Base-by-base conservation (phyloP, 441 rosid species). In the Arabidopsis lyrata region DNA sequence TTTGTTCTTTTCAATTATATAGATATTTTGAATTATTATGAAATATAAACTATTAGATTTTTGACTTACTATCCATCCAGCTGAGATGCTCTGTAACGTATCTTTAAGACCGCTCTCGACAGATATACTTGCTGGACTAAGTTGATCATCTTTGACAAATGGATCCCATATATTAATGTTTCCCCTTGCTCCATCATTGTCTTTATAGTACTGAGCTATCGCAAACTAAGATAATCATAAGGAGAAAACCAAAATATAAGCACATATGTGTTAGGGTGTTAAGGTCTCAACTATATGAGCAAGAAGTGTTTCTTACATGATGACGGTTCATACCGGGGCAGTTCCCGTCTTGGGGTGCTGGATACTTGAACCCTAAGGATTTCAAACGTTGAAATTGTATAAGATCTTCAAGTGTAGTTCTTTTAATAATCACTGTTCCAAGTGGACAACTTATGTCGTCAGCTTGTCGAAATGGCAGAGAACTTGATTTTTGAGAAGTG, bases 51-150 rank as follows among this genome's bases (percentile, higher is more conserved):
- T 24, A 24, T 6, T 6, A 9, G 35, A 48, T 20, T 20, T 44
- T 31, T 13, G 32, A 48, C 77, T 57, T 73, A 36, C 72, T 6
- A 64, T 64, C 77, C 72, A 73, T 64, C 77, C 77, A 56, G 72
- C 72, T 56, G 48, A 24, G 1, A 73, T 36, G 58, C 20, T 47
- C 5, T 45, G 20, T 13, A 45, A 22, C 18, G 2, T 13, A 11
- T 29, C 36, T 29, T 9, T 27, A 29, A 27, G 11, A 11, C 77
- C 77, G 34, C 45, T 32, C 6, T 2, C n/a, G 8, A 64, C 3
- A 54, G 13, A 22, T 15, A 73, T 42, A 73, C 77, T 53, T 53
- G 71, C 70, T 9, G 44, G 47, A 35, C 63, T 73, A 55, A 8
- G 35, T 45, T 64, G 70, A 55, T 55, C 65, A 64, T 27, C 20